These are phyloP conservation scores for Torrubiella hemipterigena DNA, from an alignment of 2,329 filamentous ascomycete genomes.

Conservation along the genomic window DNA sequence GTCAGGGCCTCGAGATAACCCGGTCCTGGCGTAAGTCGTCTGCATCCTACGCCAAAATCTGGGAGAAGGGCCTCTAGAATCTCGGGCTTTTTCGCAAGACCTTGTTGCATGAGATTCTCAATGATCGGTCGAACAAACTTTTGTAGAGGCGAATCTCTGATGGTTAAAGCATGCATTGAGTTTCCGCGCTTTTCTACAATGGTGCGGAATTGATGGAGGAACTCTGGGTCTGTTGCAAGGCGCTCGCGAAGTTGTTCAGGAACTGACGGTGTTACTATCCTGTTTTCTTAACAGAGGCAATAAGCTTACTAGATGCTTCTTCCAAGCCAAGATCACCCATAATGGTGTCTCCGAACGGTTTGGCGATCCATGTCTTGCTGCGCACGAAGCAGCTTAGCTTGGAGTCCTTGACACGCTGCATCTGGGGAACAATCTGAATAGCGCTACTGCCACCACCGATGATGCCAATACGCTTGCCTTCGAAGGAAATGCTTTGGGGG, in stretches of 20 bases:
- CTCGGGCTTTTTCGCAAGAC: constrained; percentile 8
- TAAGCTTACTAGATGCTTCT: constrained; percentile 17
- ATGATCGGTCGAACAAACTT: not conserved
- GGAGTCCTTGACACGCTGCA: constrained; percentile 30
- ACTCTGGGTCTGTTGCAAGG: constrained; percentile 23
- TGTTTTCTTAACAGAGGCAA: no score
- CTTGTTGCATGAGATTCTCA: constrained; percentile 19
- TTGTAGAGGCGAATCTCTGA: constrained; percentile 16
- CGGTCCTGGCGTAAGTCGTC: constrained; percentile 12
- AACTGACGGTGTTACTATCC: no score
- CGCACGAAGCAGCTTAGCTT: constrained; percentile 33
- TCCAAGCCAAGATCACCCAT: constrained; percentile 31
- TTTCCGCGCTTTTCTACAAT: constrained; percentile 30
- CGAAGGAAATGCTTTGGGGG: constrained; percentile 15
- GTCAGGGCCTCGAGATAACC: constrained; percentile 13
- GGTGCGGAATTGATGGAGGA: constrained; percentile 28
- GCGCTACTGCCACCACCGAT: constrained; percentile 41
- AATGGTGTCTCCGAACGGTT: constrained; percentile 30
- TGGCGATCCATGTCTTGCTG: constrained; percentile 37
- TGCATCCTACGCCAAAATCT: constrained; percentile 6
- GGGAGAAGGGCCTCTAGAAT: constrained; percentile 10
- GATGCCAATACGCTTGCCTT: constrained; percentile 33
- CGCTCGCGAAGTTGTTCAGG: constrained; percentile 22
- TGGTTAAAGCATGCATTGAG: constrained; percentile 26
- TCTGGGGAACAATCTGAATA: constrained; percentile 38